These are phyloP conservation scores for Herpotrichia juniperi DNA, from an alignment of 2,329 filamentous ascomycete genomes.

Conservation along the genomic window DNA sequence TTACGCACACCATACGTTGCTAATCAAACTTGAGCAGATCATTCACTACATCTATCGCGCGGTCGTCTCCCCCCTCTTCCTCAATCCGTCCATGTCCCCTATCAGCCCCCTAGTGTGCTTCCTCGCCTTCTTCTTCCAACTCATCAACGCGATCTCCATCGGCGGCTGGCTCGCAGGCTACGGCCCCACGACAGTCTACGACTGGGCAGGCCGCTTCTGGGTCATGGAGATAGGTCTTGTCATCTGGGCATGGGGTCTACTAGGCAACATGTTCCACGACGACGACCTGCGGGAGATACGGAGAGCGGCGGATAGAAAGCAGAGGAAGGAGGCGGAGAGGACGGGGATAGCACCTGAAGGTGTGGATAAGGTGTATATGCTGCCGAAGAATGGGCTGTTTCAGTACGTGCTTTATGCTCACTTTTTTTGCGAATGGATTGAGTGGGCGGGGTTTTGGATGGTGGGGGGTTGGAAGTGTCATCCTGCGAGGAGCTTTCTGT, in stretches of 20 bases:
- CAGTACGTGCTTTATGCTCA: constrained; percentile 85
- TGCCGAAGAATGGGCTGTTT: constrained; percentile 86
- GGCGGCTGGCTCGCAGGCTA: constrained; percentile 85
- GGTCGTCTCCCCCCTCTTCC: constrained; percentile 76
- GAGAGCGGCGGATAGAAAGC: constrained; percentile 67
- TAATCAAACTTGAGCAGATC: constrained; percentile 52
- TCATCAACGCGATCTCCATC: constrained; percentile 78
- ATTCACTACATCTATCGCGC: constrained; percentile 94
- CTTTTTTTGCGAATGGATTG: constrained; percentile 95
- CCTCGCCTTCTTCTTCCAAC: constrained; percentile 73
- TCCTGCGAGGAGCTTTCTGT: constrained; percentile 79
- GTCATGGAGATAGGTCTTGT: constrained; percentile 68
- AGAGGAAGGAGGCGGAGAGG: constrained; percentile 57
- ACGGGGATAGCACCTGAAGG: constrained; percentile 54
- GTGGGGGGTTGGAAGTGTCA: constrained; percentile 68
- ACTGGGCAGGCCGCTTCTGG: constrained; percentile 54
- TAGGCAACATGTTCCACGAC: constrained; percentile 87
- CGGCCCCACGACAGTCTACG: constrained; percentile 66
- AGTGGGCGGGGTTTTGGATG: constrained; percentile 91
- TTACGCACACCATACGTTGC: neutral
- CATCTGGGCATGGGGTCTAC: constrained; percentile 77
- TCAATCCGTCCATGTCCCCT: constrained; percentile 90
- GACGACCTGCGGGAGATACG: constrained; percentile 88
- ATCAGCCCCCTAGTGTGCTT: constrained; percentile 74
- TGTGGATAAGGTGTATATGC: constrained; percentile 82